Evolutionary conservation across 2,329 filamentous ascomycete species (phyloP), one percentile per base, ranked within the genome.

Genomic region (Sporothrix brasiliensis): DNA sequence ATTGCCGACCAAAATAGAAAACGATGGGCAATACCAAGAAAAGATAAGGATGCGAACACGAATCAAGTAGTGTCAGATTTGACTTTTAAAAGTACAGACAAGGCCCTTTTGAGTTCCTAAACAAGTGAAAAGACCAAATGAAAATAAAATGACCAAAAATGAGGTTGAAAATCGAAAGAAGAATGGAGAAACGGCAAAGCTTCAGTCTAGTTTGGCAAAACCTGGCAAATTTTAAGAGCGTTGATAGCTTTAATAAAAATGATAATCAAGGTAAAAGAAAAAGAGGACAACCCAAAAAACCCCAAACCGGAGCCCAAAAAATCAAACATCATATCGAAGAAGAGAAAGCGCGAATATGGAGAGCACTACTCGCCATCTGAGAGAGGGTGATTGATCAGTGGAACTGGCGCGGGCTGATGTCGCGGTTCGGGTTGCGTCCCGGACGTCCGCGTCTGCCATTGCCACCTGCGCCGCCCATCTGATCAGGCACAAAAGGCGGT

Each of bases 381-480:
- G 34, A 69, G 0, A 16, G 6, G 14, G 41, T 44, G 6, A 2
- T 9, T 14, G 58, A 47, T 21, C 50, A 72, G 4, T 49, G 71
- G 44, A 71, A 75, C 10, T 73, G 72, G 30, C 74, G 71, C 24
- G 74, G 71, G 53, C 72, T 74, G 60, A 60, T 67, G 30, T 73
- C 73, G 30, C 71, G 73, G 30, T 72, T 68, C 50, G 44, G 70
- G 53, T 71, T 73, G 27, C 79, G 77, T 79, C 86, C 81, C 84
- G 88, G 86, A 76, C 87, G 85, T 79, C 87, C 87, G 74, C 87
- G 85, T 78, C 87, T 81, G 73, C 80, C 78, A 78, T 86, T 87
- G 74, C 82, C 84, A 78, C 87, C 81, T 73, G 80, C 77, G 78
- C 85, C 87, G 74, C 81, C 82, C 74, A 86, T 85, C 74, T 87